Percentiles rank a stretch among this genome's conserved stretches.
Evolutionary conservation across 2,329 filamentous ascomycete genomes (phyloP).

Genomic region (Fusarium multiceps): DNA sequence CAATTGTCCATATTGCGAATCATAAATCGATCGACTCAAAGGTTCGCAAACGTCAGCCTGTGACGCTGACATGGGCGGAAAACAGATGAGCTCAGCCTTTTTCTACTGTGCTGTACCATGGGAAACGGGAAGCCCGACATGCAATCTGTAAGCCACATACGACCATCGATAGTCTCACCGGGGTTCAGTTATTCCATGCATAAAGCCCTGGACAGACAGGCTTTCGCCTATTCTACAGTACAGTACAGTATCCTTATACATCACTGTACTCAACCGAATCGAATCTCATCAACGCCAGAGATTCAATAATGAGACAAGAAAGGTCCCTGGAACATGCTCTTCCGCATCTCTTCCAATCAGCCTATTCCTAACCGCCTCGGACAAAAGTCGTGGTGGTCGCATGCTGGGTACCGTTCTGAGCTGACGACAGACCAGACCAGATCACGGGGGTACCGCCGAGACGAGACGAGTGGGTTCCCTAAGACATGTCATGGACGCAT

Average conservation of each 20-base stretch:
- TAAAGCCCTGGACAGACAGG: constrained; percentile 21
- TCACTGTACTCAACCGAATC: constrained; percentile 1
- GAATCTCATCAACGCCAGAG: constrained; percentile 20
- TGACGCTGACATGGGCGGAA: constrained; percentile 27
- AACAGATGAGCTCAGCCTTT: constrained; percentile 27
- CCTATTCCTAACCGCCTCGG: constrained; percentile 17
- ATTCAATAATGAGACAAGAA: constrained; percentile 29
- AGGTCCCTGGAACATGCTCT: constrained; percentile 31
- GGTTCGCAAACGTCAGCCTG: constrained; percentile 3
- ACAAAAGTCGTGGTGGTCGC: constrained; percentile 32
- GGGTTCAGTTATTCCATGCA: constrained; percentile 29
- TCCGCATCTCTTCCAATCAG: constrained; percentile 36
- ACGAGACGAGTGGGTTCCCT: constrained; percentile 27
- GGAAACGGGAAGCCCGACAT: constrained; percentile 36
- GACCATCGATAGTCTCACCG: constrained; percentile 24
- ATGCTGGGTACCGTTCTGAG: constrained; percentile 42
- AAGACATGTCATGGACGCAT: constrained; percentile 29
- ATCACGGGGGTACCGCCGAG: constrained; percentile 39
- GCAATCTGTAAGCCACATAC: constrained; percentile 36
- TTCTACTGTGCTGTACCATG: constrained; percentile 3
- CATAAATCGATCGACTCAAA: not conserved
- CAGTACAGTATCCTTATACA: not conserved
- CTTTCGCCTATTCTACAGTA: not conserved
- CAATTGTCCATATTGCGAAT: not conserved
- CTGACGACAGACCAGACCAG: constrained; percentile 42